These are phyloP conservation scores for Tephrocybe sp. DNA, from an alignment of 768 basidiomycete genomes.

Conservation along the genomic window DNA sequence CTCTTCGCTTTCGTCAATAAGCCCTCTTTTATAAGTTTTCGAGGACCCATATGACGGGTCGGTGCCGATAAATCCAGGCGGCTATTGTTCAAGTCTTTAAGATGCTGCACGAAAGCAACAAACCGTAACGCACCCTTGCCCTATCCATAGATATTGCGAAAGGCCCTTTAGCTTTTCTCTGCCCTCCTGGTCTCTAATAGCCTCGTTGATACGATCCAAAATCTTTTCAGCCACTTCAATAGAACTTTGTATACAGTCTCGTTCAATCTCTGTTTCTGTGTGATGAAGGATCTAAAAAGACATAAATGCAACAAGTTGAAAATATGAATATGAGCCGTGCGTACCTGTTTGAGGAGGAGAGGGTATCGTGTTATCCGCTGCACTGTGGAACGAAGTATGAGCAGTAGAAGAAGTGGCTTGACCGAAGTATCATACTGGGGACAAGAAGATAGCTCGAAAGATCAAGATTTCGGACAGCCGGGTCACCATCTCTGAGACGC, in stretches of 20 bases:
- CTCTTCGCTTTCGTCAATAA: slow-evolving; percentile 78
- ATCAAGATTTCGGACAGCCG: slow-evolving; percentile 76
- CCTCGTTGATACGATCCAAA: slow-evolving; percentile 82
- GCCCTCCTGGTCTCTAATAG: slow-evolving; percentile 81
- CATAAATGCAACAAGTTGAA: background rate
- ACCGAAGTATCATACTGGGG: slow-evolving; percentile 61
- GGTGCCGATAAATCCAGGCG: slow-evolving; percentile 89
- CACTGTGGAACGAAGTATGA: slow-evolving; percentile 48
- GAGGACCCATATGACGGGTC: slow-evolving; percentile 79
- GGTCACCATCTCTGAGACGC: slow-evolving; percentile 76
- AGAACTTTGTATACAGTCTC: slow-evolving; percentile 48
- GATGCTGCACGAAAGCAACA: background rate
- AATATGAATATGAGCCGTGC: background rate
- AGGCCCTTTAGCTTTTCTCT: slow-evolving; percentile 69
- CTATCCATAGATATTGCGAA: slow-evolving; percentile 83
- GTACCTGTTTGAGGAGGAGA: slow-evolving; percentile 75
- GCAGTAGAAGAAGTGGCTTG: background rate
- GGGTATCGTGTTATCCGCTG: slow-evolving; percentile 96
- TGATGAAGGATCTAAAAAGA: slow-evolving; percentile 66
- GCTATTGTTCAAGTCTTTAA: slow-evolving; percentile 5
- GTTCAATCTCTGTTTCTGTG: slow-evolving; percentile 68
- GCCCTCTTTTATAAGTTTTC: slow-evolving; percentile 80
- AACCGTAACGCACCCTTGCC: slow-evolving; percentile 63
- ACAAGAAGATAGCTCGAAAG: slow-evolving; percentile 87
- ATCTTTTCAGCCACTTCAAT: slow-evolving; percentile 69